These are phyloP conservation scores for Annulohypoxylon truncatum DNA, from an alignment of 2,329 filamentous ascomycete genomes.

Conservation along the genomic window DNA sequence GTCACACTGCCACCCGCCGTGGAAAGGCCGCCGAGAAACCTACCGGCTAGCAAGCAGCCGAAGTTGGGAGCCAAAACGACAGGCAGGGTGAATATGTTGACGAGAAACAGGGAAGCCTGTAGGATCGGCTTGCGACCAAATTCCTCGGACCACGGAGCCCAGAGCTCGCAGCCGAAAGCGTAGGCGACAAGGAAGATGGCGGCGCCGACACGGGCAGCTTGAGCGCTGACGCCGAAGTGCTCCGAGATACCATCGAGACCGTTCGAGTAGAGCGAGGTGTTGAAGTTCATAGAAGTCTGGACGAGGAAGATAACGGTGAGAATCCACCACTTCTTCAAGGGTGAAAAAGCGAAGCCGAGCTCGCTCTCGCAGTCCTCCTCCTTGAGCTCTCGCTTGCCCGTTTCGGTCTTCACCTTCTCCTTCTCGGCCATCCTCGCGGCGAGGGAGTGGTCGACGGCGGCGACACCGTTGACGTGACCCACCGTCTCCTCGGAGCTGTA, in stretches of 20 bases:
- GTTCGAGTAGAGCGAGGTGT: slow-evolving; percentile 79
- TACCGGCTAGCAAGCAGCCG: slow-evolving; percentile 74
- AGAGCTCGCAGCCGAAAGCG: slow-evolving; percentile 87
- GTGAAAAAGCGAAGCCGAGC: slow-evolving; percentile 71
- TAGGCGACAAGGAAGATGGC: slow-evolving; percentile 84
- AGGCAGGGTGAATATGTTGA: slow-evolving; percentile 81
- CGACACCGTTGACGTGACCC: slow-evolving; percentile 27
- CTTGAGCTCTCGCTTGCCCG: slow-evolving; percentile 47
- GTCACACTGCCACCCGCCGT: slow-evolving; percentile 80
- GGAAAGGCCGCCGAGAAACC: slow-evolving; percentile 75
- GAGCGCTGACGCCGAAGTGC: slow-evolving; percentile 74
- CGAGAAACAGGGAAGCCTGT: slow-evolving; percentile 77
- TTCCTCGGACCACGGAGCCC: slow-evolving; percentile 90
- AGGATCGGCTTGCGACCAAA: slow-evolving; percentile 81
- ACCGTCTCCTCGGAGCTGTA: slow-evolving; percentile 42
- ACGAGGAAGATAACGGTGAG: slow-evolving; percentile 79
- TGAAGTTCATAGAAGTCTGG: slow-evolving; percentile 83
- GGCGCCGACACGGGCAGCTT: slow-evolving; percentile 77
- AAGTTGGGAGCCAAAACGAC: slow-evolving; percentile 81
- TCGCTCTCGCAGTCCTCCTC: slow-evolving; percentile 70
- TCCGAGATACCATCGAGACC: slow-evolving; percentile 72
- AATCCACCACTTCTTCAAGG: slow-evolving; percentile 77
- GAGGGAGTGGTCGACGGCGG: slow-evolving; percentile 36
- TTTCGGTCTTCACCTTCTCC: slow-evolving; percentile 34
- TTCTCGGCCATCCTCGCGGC: slow-evolving; percentile 40